A percentile compares a stretch with the other conserved stretches of the same genome.
phyloP scores from a whole-genome alignment of 2,329 filamentous ascomycete species.

The Bipolaris zeicola region DNA sequence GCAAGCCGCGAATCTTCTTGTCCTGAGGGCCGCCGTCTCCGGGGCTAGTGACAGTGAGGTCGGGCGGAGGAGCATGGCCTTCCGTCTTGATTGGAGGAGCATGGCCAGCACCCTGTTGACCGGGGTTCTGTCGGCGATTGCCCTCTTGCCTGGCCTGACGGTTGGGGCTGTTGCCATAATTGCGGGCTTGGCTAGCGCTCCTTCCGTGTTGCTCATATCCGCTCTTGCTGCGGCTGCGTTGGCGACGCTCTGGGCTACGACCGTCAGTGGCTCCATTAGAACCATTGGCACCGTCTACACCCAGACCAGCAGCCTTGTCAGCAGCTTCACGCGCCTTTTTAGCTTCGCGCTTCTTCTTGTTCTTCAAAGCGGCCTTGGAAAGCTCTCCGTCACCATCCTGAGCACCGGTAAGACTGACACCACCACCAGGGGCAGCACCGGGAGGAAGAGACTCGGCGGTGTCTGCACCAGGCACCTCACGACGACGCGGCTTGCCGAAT shows the following conservation, averaged over 20 bases:
- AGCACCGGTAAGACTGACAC: conserved; percentile 68
- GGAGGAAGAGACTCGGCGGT: conserved; percentile 67
- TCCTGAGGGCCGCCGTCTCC: conserved; percentile 71
- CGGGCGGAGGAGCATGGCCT: conserved; percentile 48
- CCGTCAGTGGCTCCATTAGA: conserved; percentile 40
- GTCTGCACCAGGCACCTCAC: conserved; percentile 87
- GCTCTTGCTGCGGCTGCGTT: conserved; percentile 57
- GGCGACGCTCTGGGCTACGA: conserved; percentile 71
- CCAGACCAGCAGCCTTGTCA: conserved; percentile 50
- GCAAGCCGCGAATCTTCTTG: conserved; percentile 90
- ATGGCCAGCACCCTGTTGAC: conserved; percentile 25
- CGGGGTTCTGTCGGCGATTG: conserved; percentile 31
- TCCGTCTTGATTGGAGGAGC: conserved; percentile 41
- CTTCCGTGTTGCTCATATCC: conserved; percentile 34
- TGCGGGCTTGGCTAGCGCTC: conserved; percentile 41
- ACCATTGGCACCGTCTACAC: conserved; percentile 36
- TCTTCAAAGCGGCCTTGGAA: conserved; percentile 87
- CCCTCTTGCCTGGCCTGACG: conserved; percentile 39
- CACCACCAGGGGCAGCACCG: conserved; percentile 71
- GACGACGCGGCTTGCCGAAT: conserved; percentile 76
- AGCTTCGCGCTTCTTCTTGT: conserved; percentile 96
- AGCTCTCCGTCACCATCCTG: conserved; percentile 72
- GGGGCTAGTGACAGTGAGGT: conserved; percentile 61
- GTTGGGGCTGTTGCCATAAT: conserved; percentile 41
- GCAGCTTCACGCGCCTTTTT: conserved; percentile 88